A percentile compares a stretch with the other conserved stretches of the same genome.
Evolutionary conservation across 2,329 filamentous ascomycete genomes (phyloP).

Genomic region (Myriosclerotinia scirpicola): DNA sequence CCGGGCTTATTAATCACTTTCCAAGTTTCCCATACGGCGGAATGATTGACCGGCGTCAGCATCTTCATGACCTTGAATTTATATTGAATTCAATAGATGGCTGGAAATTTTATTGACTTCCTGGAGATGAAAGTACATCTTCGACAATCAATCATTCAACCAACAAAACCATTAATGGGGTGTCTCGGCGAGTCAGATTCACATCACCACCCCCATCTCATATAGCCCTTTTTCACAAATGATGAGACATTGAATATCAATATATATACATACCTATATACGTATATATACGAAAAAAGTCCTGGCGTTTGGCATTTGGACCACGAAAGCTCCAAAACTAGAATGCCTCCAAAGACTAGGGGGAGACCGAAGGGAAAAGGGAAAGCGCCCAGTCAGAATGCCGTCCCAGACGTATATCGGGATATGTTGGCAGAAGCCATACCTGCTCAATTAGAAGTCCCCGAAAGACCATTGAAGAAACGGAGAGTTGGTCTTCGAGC

Average conservation of each 20-base stretch:
- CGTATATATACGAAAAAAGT: background rate
- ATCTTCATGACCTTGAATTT: background rate
- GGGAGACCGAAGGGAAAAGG: slow-evolving; percentile 28
- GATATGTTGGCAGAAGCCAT: slow-evolving; percentile 48
- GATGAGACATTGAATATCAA: background rate
- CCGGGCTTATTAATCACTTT: slow-evolving; percentile 10
- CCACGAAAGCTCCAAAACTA: background rate
- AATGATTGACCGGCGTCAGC: background rate
- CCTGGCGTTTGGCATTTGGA: background rate
- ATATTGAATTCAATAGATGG: background rate
- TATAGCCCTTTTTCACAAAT: background rate
- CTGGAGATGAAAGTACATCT: background rate
- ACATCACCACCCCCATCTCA: background rate
- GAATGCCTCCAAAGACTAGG: slow-evolving; percentile 30
- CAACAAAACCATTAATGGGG: background rate
- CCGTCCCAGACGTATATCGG: slow-evolving; percentile 46
- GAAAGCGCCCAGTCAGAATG: slow-evolving; percentile 22
- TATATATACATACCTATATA: no score
- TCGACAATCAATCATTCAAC: background rate
- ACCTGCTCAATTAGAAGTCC: slow-evolving; percentile 37
- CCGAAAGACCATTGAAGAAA: slow-evolving; percentile 43
- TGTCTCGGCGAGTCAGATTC: no score
- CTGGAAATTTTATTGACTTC: background rate
- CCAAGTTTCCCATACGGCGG: background rate
- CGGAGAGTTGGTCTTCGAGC: slow-evolving; percentile 33